Percentiles rank a stretch among this genome's conserved stretches.
Evolutionary conservation across 2,329 filamentous ascomycete species (phyloP).

Genomic region (Fusarium chlamydosporum): DNA sequence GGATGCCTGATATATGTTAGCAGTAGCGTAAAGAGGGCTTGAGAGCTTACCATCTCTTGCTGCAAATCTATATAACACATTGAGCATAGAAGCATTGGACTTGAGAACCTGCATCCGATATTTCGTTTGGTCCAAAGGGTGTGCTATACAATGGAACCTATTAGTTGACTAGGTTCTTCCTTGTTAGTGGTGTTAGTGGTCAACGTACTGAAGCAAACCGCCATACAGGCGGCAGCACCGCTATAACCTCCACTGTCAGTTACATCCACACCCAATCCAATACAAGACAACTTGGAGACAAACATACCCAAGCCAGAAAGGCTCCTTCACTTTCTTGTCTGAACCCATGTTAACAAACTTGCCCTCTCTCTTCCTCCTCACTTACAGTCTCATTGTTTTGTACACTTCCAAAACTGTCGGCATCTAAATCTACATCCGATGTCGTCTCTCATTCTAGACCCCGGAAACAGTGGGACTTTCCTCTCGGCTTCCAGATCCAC

Average conservation of each 20-base stretch:
- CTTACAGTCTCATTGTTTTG: slow-evolving; percentile 29
- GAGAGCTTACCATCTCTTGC: slow-evolving; percentile 55
- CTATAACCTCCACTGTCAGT: slow-evolving; percentile 49
- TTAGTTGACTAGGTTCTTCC: neutral
- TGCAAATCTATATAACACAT: slow-evolving; percentile 57
- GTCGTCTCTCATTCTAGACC: slow-evolving; percentile 18
- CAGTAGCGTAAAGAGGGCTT: fast-evolving
- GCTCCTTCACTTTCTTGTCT: slow-evolving; percentile 54
- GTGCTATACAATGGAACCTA: slow-evolving; percentile 52
- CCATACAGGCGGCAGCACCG: slow-evolving; percentile 61
- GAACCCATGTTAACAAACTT: slow-evolving; percentile 32
- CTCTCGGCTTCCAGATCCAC: slow-evolving; percentile 45
- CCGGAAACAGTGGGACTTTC: slow-evolving; percentile 34
- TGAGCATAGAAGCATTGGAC: slow-evolving; percentile 58
- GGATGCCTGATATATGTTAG: slow-evolving; percentile 53
- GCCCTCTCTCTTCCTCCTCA: neutral
- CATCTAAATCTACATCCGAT: slow-evolving; percentile 31
- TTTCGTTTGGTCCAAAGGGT: slow-evolving; percentile 62
- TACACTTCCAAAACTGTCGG: slow-evolving; percentile 30
- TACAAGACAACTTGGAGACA: fast-evolving
- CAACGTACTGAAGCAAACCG: slow-evolving; percentile 61
- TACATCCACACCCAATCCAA: neutral
- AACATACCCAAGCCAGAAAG: slow-evolving; percentile 62
- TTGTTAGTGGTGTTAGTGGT: neutral
- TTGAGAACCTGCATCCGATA: slow-evolving; percentile 63